phyloP scores from a whole-genome alignment of 805 yeast genomes.

The Metschnikowia shivogae region DNA sequence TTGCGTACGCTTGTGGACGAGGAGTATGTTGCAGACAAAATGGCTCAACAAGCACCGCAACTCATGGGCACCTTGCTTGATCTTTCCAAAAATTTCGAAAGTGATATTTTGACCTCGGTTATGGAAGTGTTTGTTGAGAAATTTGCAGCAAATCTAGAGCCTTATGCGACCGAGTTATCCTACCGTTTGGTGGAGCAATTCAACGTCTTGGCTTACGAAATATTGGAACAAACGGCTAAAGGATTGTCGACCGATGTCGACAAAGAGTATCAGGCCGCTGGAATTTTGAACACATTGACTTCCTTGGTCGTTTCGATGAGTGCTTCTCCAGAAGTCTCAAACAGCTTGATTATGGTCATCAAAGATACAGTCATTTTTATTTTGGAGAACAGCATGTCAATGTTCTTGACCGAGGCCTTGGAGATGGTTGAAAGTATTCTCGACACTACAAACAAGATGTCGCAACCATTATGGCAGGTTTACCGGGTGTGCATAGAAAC shows the following conservation, averaged over 20 bases:
- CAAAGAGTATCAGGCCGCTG: conserved; percentile 43
- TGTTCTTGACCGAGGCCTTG: conserved; percentile 35
- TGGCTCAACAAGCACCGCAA: conserved; percentile 43
- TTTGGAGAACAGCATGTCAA: conserved; percentile 37
- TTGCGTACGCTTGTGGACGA: conserved; percentile 46
- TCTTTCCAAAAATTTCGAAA: conserved; percentile 41
- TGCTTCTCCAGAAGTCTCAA: conserved; percentile 35
- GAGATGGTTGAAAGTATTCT: conserved; percentile 49
- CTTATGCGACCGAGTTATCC: conserved; percentile 49
- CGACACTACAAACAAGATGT: conserved; percentile 50
- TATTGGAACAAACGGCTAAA: conserved; percentile 24
- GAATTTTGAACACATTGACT: conserved; percentile 39
- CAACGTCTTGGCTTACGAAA: conserved; percentile 61
- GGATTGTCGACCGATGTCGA: conserved; percentile 21
- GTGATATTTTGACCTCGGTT: conserved; percentile 40
- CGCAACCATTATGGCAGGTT: conserved; percentile 52
- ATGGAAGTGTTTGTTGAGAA: conserved; percentile 45
- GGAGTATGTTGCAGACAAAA: conserved; percentile 32
- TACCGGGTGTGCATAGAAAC: conserved; percentile 47
- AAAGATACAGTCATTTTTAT: conserved; percentile 32
- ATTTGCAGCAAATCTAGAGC: conserved; percentile 45
- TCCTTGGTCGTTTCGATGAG: conserved; percentile 43
- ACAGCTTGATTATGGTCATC: conserved; percentile 30
- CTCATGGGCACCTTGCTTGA: conserved; percentile 42
- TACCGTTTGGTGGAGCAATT: conserved; percentile 68